Evolutionary conservation across 2,329 filamentous ascomycete species (phyloP), one percentile per base, ranked within the genome.

Genomic region (Aspergillus alliaceus): DNA sequence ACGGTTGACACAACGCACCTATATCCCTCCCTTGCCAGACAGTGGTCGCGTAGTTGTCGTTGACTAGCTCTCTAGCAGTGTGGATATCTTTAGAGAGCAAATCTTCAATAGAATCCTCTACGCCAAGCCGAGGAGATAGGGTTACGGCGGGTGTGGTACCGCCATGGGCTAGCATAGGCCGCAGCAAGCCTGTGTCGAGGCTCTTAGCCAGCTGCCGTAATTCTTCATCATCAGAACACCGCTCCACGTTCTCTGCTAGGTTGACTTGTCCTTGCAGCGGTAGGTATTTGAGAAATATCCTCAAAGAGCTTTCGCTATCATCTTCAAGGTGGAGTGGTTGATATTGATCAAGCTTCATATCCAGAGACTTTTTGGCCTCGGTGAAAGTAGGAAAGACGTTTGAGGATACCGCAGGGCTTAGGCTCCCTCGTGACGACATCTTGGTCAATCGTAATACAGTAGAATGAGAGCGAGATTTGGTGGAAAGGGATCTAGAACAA

Each of bases 11-110:
- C 29, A 31, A 11, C 29, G 57, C 65, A 66, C 54, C 44, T 59
- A 42, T 61, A 31, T 11, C 58, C 61, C 54, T 67, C 65, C 59
- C 64, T 42, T 59, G 56, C 35, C 51, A 66, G 59, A 46, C 64
- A 62, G 24, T 58, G 51, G 18, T 58, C 15, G 22, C 53, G 54
- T 29, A 61, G 49, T 50, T 27, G 20, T 22, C 34, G 47, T 25
- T 61, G 59, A 42, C 51, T 57, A 5, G 6, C 29, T 31, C 29
- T 31, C 29, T 31, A 31, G 29, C 32, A 51, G 31, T 56, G 54
- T 2, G 60, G 55, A 29, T 59, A 49, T 53, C 60, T 20, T 51
- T 3, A 7, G 31, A 15, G 31, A 29, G 31, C 6, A 37, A 5
- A 53, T 60, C 56, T 9, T 67, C 59, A 24, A 65, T 60, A 11